Conservation (phyloP, 768 basidiomycete species). For the Mycena epipterygia region DNA sequence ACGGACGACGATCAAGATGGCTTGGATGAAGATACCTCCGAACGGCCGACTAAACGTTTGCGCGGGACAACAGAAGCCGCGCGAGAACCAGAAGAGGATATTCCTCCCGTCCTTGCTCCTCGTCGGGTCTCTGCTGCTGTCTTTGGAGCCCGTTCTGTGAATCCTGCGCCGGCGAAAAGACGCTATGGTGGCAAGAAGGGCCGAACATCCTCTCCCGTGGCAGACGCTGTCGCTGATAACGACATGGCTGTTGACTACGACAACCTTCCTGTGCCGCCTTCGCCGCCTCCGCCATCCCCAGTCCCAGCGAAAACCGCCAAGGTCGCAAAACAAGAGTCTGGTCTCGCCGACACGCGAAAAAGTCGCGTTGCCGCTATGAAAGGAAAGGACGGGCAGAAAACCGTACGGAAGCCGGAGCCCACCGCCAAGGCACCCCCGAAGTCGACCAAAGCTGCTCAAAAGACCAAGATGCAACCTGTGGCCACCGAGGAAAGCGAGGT, state of each 20-base stretch:
- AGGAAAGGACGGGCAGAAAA: constrained; percentile 44
- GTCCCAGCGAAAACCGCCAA: constrained; percentile 1
- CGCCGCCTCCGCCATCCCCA: background rate
- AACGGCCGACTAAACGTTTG: constrained; percentile 30
- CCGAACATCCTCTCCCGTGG: constrained; percentile 47
- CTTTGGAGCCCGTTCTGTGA: constrained; percentile 9
- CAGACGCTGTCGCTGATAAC: constrained; percentile 21
- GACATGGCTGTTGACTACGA: constrained; percentile 48
- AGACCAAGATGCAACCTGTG: constrained; percentile 4
- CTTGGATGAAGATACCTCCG: constrained; percentile 7
- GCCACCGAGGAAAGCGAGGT: constrained; percentile 12
- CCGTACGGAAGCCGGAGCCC: constrained; percentile 16
- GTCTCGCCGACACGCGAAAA: constrained; percentile 12
- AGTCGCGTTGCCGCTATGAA: constrained; percentile 46
- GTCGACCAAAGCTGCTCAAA: constrained; percentile 19
- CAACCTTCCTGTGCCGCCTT: constrained; percentile 43
- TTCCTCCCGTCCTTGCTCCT: background rate
- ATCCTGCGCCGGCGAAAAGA: constrained; percentile 39
- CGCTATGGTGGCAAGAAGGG: constrained; percentile 48
- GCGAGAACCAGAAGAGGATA: constrained; percentile 7
- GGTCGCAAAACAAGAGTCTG: constrained; percentile 13
- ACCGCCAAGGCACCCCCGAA: constrained; percentile 29
- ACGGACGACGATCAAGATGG: constrained; percentile 10
- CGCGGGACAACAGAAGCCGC: constrained; percentile 2
- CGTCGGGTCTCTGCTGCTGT: constrained; percentile 22